Evolutionary conservation across 2,329 filamentous ascomycete genomes (phyloP), one percentile per base, ranked within the genome.

Genomic region (Colletotrichum liaoningense): DNA sequence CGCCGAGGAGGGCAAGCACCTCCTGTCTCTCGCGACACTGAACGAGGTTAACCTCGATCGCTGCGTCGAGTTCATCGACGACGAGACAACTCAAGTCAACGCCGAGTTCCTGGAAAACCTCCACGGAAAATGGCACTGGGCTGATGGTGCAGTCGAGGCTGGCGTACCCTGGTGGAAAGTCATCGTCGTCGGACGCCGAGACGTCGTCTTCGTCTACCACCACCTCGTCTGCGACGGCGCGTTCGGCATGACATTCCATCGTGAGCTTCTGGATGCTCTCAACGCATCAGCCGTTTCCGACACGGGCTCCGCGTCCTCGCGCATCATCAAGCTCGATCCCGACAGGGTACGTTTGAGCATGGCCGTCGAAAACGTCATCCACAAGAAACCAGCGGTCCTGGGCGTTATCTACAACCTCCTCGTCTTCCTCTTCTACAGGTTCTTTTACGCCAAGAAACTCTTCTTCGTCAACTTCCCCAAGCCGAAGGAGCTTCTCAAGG

Each of bases 131-230:
- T 74, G 68, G 68, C 30, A 63, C 6, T 74, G 72, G 72, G 69
- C 52, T 9, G 69, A 72, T 12, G 58, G 26, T 6, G 52, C 67
- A 16, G 38, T 60, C 16, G 63, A 63, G 9, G 63, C 68, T 0
- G 72, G 63, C 3, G 63, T 54, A 24, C 72, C 72, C 7, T 74
- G 68, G 72, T 74, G 72, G 72, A 74, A 74, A 28, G 16, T 74
- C 33, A 55, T 74, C 0, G 59, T 74, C 1, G 35, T 74, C 14
- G 72, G 72, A 26, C 68, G 64, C 0, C 69, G 42, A 26, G 68
- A 74, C 3, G 63, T 74, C 24, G 33, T 74, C 12, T 74, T 74
- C 26, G 35, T 74, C 0, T 74, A 68, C 4, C 72, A 74, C 2
- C 72, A 74, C 46, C 69, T 72, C 30, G 69, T 74, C 7, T 74